Conservation (phyloP, 2,329 filamentous ascomycete genomes). For the Hirsutella minnesotensis region DNA sequence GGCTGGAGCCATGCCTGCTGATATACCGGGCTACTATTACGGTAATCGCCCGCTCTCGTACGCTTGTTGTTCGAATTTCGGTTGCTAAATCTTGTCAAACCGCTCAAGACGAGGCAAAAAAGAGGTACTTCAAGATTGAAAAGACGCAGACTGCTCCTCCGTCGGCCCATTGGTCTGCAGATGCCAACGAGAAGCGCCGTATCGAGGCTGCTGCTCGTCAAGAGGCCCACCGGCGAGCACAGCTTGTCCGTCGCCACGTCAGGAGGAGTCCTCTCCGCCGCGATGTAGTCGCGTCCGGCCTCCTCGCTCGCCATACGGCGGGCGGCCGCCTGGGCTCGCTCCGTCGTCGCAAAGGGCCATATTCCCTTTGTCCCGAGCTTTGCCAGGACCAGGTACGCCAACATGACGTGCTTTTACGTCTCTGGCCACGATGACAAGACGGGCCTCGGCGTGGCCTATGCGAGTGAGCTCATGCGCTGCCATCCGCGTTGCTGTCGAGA, state of each 20-base stretch:
- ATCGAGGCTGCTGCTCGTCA: slow-evolving; percentile 25
- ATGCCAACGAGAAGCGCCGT: slow-evolving; percentile 45
- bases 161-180: slow-evolving; percentile 41
- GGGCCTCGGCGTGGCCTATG: slow-evolving; percentile 30
- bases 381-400: slow-evolving; percentile 14
- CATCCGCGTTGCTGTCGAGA: neutral
- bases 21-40: slow-evolving; percentile 44
- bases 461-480: slow-evolving; percentile 23
- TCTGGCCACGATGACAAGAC: slow-evolving; percentile 24
- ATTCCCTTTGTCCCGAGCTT: slow-evolving; percentile 21
- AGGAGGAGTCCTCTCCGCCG: slow-evolving; percentile 21
- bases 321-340: slow-evolving; percentile 25
- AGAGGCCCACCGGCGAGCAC: slow-evolving; percentile 13
- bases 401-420: slow-evolving; percentile 29
- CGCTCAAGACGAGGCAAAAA: slow-evolving; percentile 38
- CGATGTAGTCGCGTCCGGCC: slow-evolving; percentile 18
- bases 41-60: slow-evolving; percentile 20
- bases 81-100: neutral
- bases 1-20: slow-evolving; percentile 13
- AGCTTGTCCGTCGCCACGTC: slow-evolving; percentile 24
- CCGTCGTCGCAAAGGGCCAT: slow-evolving; percentile 26
- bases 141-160: slow-evolving; percentile 39
- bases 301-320: slow-evolving; percentile 16
- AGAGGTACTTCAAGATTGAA: slow-evolving; percentile 59
- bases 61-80: neutral